A percentile compares a stretch with the other conserved stretches of the same genome.
Evolutionary conservation across 176 grass and related monocot species (phyloP).

Genomic region (Thinopyrum elongatum): DNA sequence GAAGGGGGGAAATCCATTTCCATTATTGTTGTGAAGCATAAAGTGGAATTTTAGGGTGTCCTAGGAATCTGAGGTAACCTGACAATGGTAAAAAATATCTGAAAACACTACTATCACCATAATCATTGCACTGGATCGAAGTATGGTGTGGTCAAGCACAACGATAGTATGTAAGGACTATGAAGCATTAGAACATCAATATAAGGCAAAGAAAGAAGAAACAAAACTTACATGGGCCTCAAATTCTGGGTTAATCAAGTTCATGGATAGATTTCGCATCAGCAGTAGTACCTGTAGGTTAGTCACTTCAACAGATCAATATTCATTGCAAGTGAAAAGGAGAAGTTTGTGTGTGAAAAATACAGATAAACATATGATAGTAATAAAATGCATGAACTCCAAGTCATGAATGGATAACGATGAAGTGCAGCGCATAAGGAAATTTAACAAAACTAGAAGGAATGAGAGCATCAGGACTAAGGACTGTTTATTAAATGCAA

Average conservation of each 20-base stretch:
- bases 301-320: constrained; percentile 2
- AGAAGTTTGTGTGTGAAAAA: neutral
- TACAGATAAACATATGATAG: neutral
- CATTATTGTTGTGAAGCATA: neutral
- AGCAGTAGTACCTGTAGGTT: constrained; percentile 73
- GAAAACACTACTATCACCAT: neutral
- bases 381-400: neutral
- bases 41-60: neutral
- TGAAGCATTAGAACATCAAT: neutral
- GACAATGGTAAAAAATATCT: neutral
- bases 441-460: neutral
- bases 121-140: neutral
- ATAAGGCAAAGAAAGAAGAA: neutral
- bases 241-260: constrained; percentile 82
- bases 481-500: neutral
- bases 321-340: neutral
- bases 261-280: constrained; percentile 87
- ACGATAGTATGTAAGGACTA: neutral
- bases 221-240: constrained; percentile 72
- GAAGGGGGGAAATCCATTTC: neutral
- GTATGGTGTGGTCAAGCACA: neutral
- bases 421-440: neutral
- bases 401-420: neutral
- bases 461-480: neutral
- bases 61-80: neutral